Conservation (phyloP, 2,329 filamentous ascomycete genomes). For the Gliomastix tumulicola region DNA sequence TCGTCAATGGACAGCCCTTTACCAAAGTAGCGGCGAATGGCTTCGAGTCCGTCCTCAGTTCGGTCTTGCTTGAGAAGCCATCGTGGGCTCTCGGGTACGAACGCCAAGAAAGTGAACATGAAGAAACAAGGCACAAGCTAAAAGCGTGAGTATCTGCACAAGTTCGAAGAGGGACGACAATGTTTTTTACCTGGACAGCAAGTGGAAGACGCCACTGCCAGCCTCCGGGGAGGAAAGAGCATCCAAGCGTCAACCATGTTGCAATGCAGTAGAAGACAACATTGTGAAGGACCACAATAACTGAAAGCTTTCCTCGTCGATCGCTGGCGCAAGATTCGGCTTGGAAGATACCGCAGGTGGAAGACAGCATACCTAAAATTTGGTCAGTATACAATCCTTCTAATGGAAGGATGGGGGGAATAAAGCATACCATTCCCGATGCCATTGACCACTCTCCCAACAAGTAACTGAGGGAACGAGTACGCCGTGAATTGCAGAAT, state of each 20-base stretch:
- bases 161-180: neutral
- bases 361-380: neutral
- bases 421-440: constrained; percentile 2
- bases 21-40: constrained; percentile 1
- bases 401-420: too few relatives aligned
- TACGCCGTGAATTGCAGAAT: constrained; percentile 1
- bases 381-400: too few relatives aligned
- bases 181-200: constrained; percentile 1
- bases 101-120: constrained; percentile 1
- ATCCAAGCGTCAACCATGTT: constrained; percentile 2
- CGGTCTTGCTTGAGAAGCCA: constrained; percentile 1
- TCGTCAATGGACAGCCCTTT: neutral
- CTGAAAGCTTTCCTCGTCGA: constrained; percentile 1
- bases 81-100: constrained; percentile 2
- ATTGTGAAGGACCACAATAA: constrained; percentile 2
- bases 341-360: constrained; percentile 1
- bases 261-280: constrained; percentile 3
- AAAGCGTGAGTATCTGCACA: neutral
- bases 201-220: constrained; percentile 3
- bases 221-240: neutral
- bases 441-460: constrained; percentile 1
- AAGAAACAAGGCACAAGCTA: neutral
- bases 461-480: neutral
- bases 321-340: constrained; percentile 2
- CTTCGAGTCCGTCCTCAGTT: constrained; percentile 2